Percentiles rank a stretch among this genome's conserved stretches.
Evolutionary conservation across 352 stramenopile species (phyloP).

Genomic region (Detonula confervacea): DNA sequence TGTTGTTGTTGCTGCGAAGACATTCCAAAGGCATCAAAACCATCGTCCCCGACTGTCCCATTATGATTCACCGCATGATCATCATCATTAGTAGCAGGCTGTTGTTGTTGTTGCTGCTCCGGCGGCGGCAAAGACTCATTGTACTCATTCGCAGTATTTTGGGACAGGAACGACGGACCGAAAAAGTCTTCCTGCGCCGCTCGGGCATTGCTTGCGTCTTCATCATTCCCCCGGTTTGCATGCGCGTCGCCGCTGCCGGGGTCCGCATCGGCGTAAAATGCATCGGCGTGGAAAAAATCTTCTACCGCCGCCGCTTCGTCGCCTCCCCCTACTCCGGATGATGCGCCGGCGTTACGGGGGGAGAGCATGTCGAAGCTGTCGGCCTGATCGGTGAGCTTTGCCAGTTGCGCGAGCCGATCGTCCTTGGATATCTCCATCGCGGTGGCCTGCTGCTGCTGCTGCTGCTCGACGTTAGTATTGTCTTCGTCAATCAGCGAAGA

Average conservation of each 20-base stretch:
- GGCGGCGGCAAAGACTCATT: slow-evolving; percentile 5
- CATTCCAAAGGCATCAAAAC: slow-evolving; percentile 6
- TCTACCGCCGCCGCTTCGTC: no score
- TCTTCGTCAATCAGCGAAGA: slow-evolving; percentile 20
- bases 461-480: neutral
- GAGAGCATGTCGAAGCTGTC: neutral
- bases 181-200: no score
- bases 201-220: no score
- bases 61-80: neutral
- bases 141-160: no score
- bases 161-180: slow-evolving; percentile 31
- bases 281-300: no score
- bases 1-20: neutral
- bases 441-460: neutral
- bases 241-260: no score
- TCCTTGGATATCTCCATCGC: neutral
- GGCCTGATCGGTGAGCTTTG: neutral
- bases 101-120: neutral
- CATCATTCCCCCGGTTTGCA: no score
- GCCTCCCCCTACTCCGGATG: no score
- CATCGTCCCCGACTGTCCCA: neutral
- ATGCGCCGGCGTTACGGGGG: no score
- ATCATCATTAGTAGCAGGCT: neutral
- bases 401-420: slow-evolving; percentile 1
- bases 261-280: neutral